These are phyloP conservation scores for Heterococcus sp. DNA, from an alignment of 108 stramenopile species.

Conservation along the genomic window DNA sequence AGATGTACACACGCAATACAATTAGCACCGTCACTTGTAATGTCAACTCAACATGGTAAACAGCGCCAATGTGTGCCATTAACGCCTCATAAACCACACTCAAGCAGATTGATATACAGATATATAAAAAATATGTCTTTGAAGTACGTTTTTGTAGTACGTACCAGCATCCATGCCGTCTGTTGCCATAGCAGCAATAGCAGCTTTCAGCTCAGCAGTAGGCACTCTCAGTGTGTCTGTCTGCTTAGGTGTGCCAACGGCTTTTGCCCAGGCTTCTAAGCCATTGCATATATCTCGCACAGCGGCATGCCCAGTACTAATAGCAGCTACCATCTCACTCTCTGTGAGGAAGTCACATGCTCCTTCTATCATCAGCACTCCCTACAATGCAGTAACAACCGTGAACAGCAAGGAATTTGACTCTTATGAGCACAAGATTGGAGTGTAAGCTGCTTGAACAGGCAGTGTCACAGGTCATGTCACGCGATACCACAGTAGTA, in stretches of 20 bases:
- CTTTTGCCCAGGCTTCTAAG: constrained; percentile 26
- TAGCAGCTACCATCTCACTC: constrained; percentile 73
- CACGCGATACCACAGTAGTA: neutral
- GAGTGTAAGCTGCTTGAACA: too few relatives aligned
- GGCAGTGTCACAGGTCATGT: too few relatives aligned
- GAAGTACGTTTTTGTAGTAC: too few relatives aligned
- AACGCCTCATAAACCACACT: too few relatives aligned
- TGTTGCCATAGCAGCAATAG: constrained; percentile 7
- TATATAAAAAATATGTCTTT: neutral
- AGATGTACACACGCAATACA: too few relatives aligned
- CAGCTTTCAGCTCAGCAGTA: neutral
- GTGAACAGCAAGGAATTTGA: neutral
- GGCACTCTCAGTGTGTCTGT: constrained; percentile 28
- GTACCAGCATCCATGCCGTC: neutral
- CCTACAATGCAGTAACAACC: constrained; percentile 5
- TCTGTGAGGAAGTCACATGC: constrained; percentile 83
- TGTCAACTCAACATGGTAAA: neutral
- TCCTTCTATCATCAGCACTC: constrained; percentile 89
- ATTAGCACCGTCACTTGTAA: too few relatives aligned
- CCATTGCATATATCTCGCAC: constrained; percentile 71
- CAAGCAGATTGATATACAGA: neutral
- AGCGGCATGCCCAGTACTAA: constrained; percentile 74
- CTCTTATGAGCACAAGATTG: too few relatives aligned
- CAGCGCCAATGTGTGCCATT: too few relatives aligned
- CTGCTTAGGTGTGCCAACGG: constrained; percentile 23